phyloP scores from a whole-genome alignment of 2,329 filamentous ascomycete genomes.

The Colletotrichum destructivum region DNA sequence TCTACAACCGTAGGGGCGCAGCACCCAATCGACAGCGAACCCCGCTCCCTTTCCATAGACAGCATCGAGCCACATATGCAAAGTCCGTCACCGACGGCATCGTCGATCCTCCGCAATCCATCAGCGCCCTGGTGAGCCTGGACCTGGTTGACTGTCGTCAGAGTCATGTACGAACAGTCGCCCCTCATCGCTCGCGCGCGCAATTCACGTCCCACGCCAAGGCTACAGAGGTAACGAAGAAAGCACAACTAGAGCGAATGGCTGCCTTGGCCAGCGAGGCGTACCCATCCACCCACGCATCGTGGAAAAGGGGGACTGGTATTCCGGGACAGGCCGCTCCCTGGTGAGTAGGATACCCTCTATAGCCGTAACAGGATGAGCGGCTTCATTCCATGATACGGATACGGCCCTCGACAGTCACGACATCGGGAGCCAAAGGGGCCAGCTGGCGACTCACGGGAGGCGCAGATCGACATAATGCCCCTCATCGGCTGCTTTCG shows the following conservation, averaged over 20 bases:
- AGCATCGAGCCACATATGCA: neutral
- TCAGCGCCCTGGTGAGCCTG: neutral
- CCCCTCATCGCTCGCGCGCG: neutral
- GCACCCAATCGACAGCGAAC: neutral
- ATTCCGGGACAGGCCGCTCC: neutral
- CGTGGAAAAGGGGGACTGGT: neutral
- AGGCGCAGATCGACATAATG: constrained; percentile 21
- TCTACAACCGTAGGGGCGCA: neutral
- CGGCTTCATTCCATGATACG: neutral
- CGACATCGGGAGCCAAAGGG: neutral
- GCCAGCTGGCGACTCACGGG: neutral
- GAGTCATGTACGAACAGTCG: neutral
- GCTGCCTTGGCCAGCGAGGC: constrained; percentile 3
- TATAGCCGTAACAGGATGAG: neutral
- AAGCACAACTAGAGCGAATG: neutral
- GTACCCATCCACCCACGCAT: neutral
- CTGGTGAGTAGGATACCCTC: neutral
- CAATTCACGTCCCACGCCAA: neutral
- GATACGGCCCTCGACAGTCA: neutral
- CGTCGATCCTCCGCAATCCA: constrained; percentile 17
- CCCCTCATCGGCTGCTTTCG: constrained; percentile 30
- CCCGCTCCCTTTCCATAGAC: neutral
- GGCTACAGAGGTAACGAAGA: neutral
- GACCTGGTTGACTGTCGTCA: neutral
- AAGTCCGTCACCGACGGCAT: neutral